These are phyloP conservation scores for Sarcodon sp. DNA, from an alignment of 768 basidiomycete species.

Conservation along the genomic window DNA sequence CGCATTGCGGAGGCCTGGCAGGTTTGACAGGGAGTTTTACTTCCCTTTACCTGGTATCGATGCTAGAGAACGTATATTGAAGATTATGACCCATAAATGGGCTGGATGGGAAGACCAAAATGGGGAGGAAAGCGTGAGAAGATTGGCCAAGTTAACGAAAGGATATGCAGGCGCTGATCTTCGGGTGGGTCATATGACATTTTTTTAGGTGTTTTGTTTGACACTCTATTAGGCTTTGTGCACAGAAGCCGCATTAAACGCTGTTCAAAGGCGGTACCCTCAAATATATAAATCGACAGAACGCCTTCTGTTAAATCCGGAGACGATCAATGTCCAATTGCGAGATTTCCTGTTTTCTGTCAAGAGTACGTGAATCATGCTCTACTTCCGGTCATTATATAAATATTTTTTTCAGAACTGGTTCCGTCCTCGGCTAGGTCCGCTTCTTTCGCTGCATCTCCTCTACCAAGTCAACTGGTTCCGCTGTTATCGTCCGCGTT, in stretches of 20 bases:
- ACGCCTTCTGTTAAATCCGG: slow-evolving; percentile 71
- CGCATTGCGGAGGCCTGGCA: slow-evolving; percentile 82
- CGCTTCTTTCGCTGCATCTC: slow-evolving; percentile 72
- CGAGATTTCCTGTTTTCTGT: slow-evolving; percentile 96
- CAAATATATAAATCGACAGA: slow-evolving; percentile 94
- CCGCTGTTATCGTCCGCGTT: slow-evolving; percentile 63
- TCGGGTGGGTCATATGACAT: slow-evolving; percentile 41
- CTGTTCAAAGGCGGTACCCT: slow-evolving; percentile 90
- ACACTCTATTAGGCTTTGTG: slow-evolving; percentile 59
- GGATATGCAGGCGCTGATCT: slow-evolving; percentile 98
- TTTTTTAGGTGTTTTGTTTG: slow-evolving; percentile 4
- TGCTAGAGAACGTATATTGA: slow-evolving; percentile 79
- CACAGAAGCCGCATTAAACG: slow-evolving; percentile 93
- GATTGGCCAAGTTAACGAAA: slow-evolving; percentile 82
- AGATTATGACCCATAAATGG: slow-evolving; percentile 88
- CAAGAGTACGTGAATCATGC: slow-evolving; percentile 54
- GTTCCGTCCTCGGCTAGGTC: slow-evolving; percentile 93
- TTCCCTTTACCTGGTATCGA: slow-evolving; percentile 81
- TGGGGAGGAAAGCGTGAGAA: slow-evolving; percentile 36
- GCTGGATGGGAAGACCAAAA: slow-evolving; percentile 57
- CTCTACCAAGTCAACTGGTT: slow-evolving; percentile 73
- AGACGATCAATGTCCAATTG: slow-evolving; percentile 71
- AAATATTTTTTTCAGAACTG: slow-evolving; percentile 42
- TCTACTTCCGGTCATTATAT: slow-evolving; percentile 2
- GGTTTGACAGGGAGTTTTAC: slow-evolving; percentile 97